Base-by-base conservation (phyloP, 2,329 filamentous ascomycete species). In the Cladobotryum protrusum region DNA sequence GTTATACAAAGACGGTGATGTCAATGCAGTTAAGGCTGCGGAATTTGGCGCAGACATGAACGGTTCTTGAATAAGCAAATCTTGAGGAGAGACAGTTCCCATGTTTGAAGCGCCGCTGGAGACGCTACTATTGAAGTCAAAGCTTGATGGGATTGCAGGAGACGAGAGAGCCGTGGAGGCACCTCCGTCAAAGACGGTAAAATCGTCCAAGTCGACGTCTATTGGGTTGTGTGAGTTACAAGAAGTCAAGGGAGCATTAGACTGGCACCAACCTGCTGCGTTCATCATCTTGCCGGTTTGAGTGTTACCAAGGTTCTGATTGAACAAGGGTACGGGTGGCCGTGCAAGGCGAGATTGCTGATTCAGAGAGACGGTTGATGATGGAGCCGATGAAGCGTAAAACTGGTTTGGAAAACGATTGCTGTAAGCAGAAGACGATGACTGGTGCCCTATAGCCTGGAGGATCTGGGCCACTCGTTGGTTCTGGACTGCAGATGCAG, bases 41-140 rank as follows among this genome's bases (percentile, higher is more conserved):
- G 90, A 95, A 63, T 88, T 88, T 29, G 90, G 90, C 35, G 89
- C 82, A 54, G 89, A 95, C 63, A 81, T 75, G 62, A 82, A 82
- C 52, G 78, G 75, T 61, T 87, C 82, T 58, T 82, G 80, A 59
- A 91, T 75, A 57, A 86, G 72, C 57, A 95, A 75, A 62, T 96
- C 89, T 67, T 87, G 85, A 17, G 90, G 90, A 54, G 90, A 96
- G 54, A 96, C 80, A 39, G 90, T 96, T 60, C 78, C 80, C 63
- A 82, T 63, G 64, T 81, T 78, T 63, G 72, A 74, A 29, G 69
- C 68, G 47, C 76, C 73, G 66, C 74, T 76, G 41, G 75, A 71
- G 36, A 69, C 69, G 58, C 70, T 73, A 52, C 67, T 65, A 52
- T 61, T 68, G 57, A 77, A 65, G 59, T 82, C 80, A 66, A 79